phyloP scores from a whole-genome alignment of 306 rosid genomes.

The Urtica urens region DNA sequence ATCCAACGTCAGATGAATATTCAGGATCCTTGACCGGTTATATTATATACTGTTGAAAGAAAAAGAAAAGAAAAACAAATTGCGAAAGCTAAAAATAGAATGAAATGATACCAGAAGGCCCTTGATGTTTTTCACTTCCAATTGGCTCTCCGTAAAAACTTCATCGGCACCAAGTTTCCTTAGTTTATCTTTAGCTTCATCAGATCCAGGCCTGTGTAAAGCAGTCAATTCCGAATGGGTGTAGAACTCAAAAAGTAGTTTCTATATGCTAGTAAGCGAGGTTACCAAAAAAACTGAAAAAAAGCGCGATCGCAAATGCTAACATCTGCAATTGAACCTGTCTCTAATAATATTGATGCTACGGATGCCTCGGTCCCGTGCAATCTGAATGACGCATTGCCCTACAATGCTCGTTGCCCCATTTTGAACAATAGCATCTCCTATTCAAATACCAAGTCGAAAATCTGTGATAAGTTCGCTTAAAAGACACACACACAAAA shows the following conservation, averaged over 20 bases:
- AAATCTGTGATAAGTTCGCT: not conserved
- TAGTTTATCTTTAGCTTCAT: conserved; percentile 69
- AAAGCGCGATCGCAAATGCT: too few relatives aligned
- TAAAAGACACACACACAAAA: not conserved
- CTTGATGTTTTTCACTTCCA: conserved; percentile 81
- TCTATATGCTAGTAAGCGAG: too few relatives aligned
- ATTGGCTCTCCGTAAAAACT: conserved; percentile 67
- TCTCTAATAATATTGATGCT: conserved; percentile 68
- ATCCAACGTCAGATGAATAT: too few relatives aligned
- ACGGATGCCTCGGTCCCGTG: conserved; percentile 52
- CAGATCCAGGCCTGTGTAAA: conserved; percentile 51
- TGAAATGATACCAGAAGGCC: conserved; percentile 59
- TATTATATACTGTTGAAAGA: not conserved
- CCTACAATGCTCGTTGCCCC: conserved; percentile 99
- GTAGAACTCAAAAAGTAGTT: too few relatives aligned
- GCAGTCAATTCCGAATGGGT: too few relatives aligned
- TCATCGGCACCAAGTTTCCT: conserved; percentile 70
- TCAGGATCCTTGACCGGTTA: conserved; percentile 32
- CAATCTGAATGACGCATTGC: conserved; percentile 90
- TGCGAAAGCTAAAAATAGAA: not conserved
- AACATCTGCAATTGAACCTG: conserved; percentile 46
- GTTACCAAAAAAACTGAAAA: conserved; percentile 13
- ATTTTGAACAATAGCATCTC: conserved; percentile 86
- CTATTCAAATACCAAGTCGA: conserved; percentile 20
- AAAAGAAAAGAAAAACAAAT: not conserved